Base-by-base conservation (phyloP, 2,329 filamentous ascomycete genomes). In the Cladophialophora bantiana region DNA sequence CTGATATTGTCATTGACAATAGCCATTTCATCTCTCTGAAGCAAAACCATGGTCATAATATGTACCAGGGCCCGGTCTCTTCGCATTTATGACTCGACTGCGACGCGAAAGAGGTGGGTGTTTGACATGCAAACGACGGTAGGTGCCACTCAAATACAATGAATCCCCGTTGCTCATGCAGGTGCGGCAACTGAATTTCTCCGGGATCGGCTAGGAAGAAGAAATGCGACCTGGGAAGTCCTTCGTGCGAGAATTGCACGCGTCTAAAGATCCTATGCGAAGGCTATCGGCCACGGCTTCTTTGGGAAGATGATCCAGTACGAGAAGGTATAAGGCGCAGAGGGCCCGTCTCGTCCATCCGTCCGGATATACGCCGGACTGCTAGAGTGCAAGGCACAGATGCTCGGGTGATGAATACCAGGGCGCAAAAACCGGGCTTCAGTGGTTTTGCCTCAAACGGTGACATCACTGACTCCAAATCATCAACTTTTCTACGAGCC, bases 111-210 rank as follows among this genome's bases (percentile, higher is more conserved):
- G 57, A 59, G 40, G 42, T 52, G 57, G 42, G 6, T 59, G 57
- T n/a, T 18, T 48, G 57, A 59, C 57, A 12, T 59, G 57, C 31
- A 59, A 50, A 36, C 42, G 42, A 34, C 50, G 57, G 57, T 59
- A 45, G 42, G 57, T 52, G 31, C 20, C 18, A 18, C 32, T 4
- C 3, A 13, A n/a, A 59, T 13, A n/a, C 15, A 40, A 59, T 6
- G 18, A 32, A 13, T 26, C 38, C 38, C 38, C 31, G 31, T 5
- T 4, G 5, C 20, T 36, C 40, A 26, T 20, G 7, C 32, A 18
- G 4, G n/a, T 34, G 15, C 42, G 50, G 36, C 18, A 20, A 26
- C 45, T 52, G 31, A 42, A 15, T 7, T n/a, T 48, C 20, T 31
- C 1, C 20, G 2, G 0, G 13, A 12, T 20, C 7, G 42, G 10